These are phyloP conservation scores for Plasmodium vivax DNA, from an alignment of 169 alveolate species.

Conservation along the genomic window DNA sequence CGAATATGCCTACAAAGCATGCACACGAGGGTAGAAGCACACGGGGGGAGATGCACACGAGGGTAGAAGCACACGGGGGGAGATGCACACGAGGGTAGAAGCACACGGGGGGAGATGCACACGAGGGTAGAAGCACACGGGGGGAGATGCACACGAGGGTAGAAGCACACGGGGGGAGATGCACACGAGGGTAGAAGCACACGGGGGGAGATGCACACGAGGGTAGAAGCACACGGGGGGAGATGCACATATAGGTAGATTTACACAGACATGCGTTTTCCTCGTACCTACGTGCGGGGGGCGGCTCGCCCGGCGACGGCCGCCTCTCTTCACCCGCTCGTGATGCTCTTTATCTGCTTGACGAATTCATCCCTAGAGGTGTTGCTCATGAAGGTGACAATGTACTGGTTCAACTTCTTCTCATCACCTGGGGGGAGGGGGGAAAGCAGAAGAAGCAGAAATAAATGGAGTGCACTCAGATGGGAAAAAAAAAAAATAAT, in stretches of 20 bases:
- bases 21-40: not conserved
- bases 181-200: not conserved
- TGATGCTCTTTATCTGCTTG: constrained; percentile 21
- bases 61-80: not conserved
- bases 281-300: not conserved
- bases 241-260: too few relatives aligned
- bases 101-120: too few relatives aligned
- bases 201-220: too few relatives aligned
- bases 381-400: constrained; percentile 50
- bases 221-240: too few relatives aligned
- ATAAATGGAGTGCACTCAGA: not conserved
- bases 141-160: too few relatives aligned
- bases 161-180: too few relatives aligned
- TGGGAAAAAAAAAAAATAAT: not conserved
- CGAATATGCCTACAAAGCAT: not conserved
- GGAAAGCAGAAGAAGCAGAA: not conserved
- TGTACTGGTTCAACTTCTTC: constrained; percentile 52
- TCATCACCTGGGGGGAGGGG: constrained; percentile 25
- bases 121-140: too few relatives aligned
- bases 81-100: too few relatives aligned
- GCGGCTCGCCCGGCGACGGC: not conserved
- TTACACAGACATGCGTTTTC: not conserved
- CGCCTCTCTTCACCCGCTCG: not conserved
- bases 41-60: too few relatives aligned
- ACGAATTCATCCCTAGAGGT: constrained; percentile 64